These are phyloP conservation scores for Geosiphon pyriformis DNA, from an alignment of 192 early-diverging fungal genomes.

Conservation along the genomic window DNA sequence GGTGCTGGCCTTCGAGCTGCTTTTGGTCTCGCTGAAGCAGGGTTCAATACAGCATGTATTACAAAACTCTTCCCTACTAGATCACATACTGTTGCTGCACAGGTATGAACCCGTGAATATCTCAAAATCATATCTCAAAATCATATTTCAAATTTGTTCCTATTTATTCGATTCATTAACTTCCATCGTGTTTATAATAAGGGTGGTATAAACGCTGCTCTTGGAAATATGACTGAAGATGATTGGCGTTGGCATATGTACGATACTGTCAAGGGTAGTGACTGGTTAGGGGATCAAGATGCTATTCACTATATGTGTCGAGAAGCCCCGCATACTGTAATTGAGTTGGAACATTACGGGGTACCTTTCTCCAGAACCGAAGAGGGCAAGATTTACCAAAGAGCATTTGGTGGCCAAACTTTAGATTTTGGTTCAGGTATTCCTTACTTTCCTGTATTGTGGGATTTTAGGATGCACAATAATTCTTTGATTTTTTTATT, in stretches of 20 bases:
- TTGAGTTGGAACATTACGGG: constrained; percentile 98
- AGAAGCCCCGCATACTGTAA: constrained; percentile 91
- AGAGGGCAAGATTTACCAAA: constrained; percentile 98
- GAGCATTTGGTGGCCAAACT: constrained; percentile 96
- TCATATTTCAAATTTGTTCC: not conserved
- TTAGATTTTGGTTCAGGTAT: constrained; percentile 90
- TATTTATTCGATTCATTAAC: not conserved
- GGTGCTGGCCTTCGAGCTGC: constrained; percentile 97
- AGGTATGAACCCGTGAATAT: constrained; percentile 57
- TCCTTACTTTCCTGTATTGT: constrained; percentile 18
- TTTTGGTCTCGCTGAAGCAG: constrained; percentile 91
- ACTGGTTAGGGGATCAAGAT: constrained; percentile 99
- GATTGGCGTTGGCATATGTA: constrained; percentile 99
- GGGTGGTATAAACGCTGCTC: constrained; percentile 98
- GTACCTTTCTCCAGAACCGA: constrained; percentile 97
- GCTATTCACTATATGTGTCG: constrained; percentile 99
- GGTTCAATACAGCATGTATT: constrained; percentile 97
- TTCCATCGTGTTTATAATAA: constrained; percentile 19
- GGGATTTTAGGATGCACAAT: not conserved
- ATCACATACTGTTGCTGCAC: constrained; percentile 97
- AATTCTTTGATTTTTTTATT: constrained; percentile 2
- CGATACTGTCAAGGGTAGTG: constrained; percentile 97
- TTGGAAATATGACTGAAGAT: constrained; percentile 99
- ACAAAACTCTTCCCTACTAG: constrained; percentile 98
- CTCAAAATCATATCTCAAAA: too few species aligned